phyloP scores from a whole-genome alignment of 2,329 filamentous ascomycete species.

The Aspergillus persii region DNA sequence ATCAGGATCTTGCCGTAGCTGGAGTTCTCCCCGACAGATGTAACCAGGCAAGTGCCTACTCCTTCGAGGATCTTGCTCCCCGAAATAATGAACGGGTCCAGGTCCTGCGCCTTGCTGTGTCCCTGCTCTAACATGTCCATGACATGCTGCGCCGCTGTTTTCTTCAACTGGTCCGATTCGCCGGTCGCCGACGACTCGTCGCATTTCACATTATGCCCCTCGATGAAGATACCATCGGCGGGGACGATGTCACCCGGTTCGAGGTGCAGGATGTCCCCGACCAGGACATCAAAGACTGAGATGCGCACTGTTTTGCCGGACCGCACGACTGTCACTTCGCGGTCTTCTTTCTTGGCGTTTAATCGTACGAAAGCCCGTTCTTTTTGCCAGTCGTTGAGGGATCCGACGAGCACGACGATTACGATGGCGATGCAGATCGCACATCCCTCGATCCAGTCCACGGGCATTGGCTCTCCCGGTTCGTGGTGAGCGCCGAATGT shows the following conservation, averaged over 20 bases:
- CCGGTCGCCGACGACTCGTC: constrained; percentile 70
- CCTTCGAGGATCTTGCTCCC: constrained; percentile 73
- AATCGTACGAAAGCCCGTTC: constrained; percentile 63
- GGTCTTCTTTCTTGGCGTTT: constrained; percentile 62
- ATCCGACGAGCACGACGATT: constrained; percentile 68
- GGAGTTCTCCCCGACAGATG: constrained; percentile 67
- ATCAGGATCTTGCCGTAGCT: constrained; percentile 72
- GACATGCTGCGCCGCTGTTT: constrained; percentile 56
- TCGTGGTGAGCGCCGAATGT: constrained; percentile 26
- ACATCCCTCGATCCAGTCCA: constrained; percentile 73
- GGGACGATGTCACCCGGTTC: constrained; percentile 66
- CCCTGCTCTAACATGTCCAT: constrained; percentile 49
- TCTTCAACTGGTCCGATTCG: constrained; percentile 66
- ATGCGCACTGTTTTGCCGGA: constrained; percentile 61
- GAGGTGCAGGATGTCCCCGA: constrained; percentile 65
- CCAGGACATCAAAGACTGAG: constrained; percentile 61
- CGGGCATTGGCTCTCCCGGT: constrained; percentile 22
- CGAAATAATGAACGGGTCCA: constrained; percentile 73
- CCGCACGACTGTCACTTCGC: constrained; percentile 61
- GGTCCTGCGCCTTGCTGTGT: constrained; percentile 48
- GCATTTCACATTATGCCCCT: constrained; percentile 62
- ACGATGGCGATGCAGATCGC: constrained; percentile 69
- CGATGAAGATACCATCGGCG: constrained; percentile 65
- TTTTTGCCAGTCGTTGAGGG: constrained; percentile 71
- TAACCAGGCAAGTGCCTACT: constrained; percentile 70